Evolutionary conservation across 2,329 filamentous ascomycete species (phyloP), one percentile per base, ranked within the genome.

Genomic region (Colletotrichum destructivum): DNA sequence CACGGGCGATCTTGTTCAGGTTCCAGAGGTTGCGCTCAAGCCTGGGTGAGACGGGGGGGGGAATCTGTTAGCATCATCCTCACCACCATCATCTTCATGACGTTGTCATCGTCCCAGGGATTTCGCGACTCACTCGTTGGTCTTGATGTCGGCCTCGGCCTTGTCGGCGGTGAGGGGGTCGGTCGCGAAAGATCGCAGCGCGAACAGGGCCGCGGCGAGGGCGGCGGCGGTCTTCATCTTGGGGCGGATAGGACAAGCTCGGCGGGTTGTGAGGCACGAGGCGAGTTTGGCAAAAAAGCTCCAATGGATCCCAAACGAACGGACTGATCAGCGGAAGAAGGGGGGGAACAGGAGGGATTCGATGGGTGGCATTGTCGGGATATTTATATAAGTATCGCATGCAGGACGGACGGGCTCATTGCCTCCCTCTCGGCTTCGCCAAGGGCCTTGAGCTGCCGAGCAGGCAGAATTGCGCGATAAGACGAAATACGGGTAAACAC

Each of bases 1-100:
- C 82, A 40, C 79, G 80, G 15, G 84, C 89, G 65, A 91, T 90
- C 54, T 84, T 79, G 76, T 90, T 83, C 7, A 91, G 81, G 69
- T 85, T 83, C 75, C 84, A 82, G n/a, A 91, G 84, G 56, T 88
- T 88, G 66, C 83, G 82, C 78, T 87, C 83, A 23, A 91, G 81
- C 26, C 88, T 89, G 62, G 5, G 5, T 16, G 8, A 18, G 18
- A 9, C 3, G 51, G 16, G 26, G n/a, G 15, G 31, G 26, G 31
- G 12, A n/a, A 21, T 2, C n/a, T n/a, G 21, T 56, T 21, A 56
- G 52, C 52, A 40, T 56, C 12, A 18, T 40, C 4, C 2, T 21
- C 1, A n/a, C 2, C 31, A 35, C 8, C 31, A 35, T 35, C 9
- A 9, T 35, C 1, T 1, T 2, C 31, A 31, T 35, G 31, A 35